Base-by-base conservation (phyloP, 1,284 basidiomycete genomes). In the Naganishia cerealis region DNA sequence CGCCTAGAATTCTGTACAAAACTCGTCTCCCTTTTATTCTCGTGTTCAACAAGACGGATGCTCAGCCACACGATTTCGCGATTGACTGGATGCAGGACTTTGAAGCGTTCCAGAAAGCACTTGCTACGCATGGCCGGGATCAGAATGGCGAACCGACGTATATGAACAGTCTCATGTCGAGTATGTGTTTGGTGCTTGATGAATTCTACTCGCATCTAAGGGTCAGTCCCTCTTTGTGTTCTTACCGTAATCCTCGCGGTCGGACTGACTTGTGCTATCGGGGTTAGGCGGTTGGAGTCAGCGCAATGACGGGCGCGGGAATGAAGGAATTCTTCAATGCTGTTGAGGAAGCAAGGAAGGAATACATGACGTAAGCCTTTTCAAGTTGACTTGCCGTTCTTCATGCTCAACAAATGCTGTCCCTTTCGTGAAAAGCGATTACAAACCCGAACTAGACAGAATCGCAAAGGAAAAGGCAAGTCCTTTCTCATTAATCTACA, bases 1-100 rank as follows among this genome's bases (percentile, higher is more conserved):
- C 16, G 33, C 15, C 29, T 72, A 95, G 93, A 72, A 99, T 99
- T 73, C 83, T 99, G 33, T 99, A 99, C 85, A 99, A 99, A 82
- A 97, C 94, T 3, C 91, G 94, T 72, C 84, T 99, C 0, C 96
- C 96, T 0, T 98, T 99, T 81, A 89, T 99, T 72, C 85, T 99
- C 42, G 95, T 99, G 10, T 99, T 99, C 84, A 99, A 99, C 84
- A 99, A 99, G 83, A 96, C 88, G 5, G 96, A 99, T 78, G 92
- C 92, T 3, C 76, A 81, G 70, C 84, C 89, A 1, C 91, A 95
- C 80, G 86, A 88, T 57, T 98, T 98, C 80, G 96, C 95, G 5
- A 73, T 95, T 48, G 92, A 96, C 71, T 99, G 96, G 96, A 99
- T 99, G 95, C 84, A 87, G 42, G 96, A 99, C 78, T 99, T 98